Conservation (phyloP, 805 yeast genomes). For the Wickerhamomyces mucosus region DNA sequence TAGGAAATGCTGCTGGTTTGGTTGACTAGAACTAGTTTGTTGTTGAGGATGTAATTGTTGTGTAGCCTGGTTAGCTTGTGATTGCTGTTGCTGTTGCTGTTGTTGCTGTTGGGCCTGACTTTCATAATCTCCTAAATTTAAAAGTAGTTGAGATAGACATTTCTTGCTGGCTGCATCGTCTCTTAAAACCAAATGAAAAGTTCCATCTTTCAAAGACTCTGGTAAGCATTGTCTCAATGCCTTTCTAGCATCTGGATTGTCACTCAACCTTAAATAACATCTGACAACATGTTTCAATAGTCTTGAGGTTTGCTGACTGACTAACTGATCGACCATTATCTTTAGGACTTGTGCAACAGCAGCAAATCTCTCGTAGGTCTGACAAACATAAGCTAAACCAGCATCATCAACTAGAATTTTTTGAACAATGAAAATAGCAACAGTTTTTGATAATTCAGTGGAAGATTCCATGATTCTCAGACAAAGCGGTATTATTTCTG, state of each 20-base stretch:
- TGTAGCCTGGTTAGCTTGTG: background rate
- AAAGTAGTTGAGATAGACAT: constrained; percentile 74
- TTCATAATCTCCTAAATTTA: constrained; percentile 44
- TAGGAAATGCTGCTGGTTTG: background rate
- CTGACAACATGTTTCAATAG: constrained; percentile 87
- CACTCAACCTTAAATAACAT: constrained; percentile 84
- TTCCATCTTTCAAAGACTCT: constrained; percentile 77
- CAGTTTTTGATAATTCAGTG: constrained; percentile 89
- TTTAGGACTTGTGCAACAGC: constrained; percentile 87
- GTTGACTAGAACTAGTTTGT: background rate
- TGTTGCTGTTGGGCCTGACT: constrained; percentile 11
- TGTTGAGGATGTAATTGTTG: background rate
- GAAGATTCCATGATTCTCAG: constrained; percentile 92
- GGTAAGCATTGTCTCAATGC: constrained; percentile 80
- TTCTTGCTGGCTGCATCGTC: constrained; percentile 87
- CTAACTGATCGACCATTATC: constrained; percentile 80
- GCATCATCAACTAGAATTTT: constrained; percentile 86
- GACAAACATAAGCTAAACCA: constrained; percentile 88
- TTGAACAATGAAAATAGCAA: constrained; percentile 92
- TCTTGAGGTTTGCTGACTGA: constrained; percentile 69
- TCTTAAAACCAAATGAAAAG: constrained; percentile 66
- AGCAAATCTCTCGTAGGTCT: constrained; percentile 87
- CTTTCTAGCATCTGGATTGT: constrained; percentile 82
- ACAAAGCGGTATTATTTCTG: constrained; percentile 94
- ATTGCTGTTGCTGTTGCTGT: constrained; percentile 3